These are phyloP conservation scores for Graphilbum sp. DNA, from an alignment of 2,329 filamentous ascomycete species.

Conservation along the genomic window DNA sequence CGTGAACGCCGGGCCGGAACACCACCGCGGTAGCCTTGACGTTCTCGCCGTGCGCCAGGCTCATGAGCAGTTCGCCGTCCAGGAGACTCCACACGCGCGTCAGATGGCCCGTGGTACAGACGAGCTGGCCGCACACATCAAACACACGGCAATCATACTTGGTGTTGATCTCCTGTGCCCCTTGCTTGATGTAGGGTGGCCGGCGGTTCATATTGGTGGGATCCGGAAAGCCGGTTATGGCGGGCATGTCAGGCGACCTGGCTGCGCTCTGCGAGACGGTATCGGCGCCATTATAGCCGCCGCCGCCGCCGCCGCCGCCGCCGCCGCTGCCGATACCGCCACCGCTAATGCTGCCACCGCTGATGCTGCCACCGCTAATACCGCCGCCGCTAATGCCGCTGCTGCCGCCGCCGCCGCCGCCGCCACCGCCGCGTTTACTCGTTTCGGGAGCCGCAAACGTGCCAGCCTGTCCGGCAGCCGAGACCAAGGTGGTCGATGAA, in stretches of 20 bases:
- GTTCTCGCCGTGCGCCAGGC: constrained; percentile 68
- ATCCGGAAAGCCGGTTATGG: constrained; percentile 60
- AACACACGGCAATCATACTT: constrained; percentile 78
- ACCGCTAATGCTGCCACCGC: not conserved
- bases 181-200: constrained; percentile 57
- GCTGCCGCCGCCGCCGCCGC: not conserved
- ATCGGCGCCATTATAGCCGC: not conserved
- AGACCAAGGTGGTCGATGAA: constrained; percentile 5
- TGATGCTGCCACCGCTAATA: not conserved
- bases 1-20: constrained; percentile 68
- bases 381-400: not conserved
- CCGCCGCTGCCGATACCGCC: not conserved
- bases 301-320: not conserved
- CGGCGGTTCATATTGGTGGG: constrained; percentile 69
- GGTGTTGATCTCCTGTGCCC: constrained; percentile 59
- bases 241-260: too few species aligned
- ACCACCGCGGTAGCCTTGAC: constrained; percentile 64
- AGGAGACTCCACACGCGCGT: constrained; percentile 78
- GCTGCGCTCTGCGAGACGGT: too few species aligned
- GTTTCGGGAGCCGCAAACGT: not conserved
- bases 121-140: constrained; percentile 73
- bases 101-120: constrained; percentile 73
- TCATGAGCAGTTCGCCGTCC: constrained; percentile 69
- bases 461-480: not conserved
- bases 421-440: not conserved